Percentiles rank a stretch among this genome's conserved stretches.
phyloP scores from a whole-genome alignment of 805 yeast genomes.

The Soucietia sequanensis region DNA sequence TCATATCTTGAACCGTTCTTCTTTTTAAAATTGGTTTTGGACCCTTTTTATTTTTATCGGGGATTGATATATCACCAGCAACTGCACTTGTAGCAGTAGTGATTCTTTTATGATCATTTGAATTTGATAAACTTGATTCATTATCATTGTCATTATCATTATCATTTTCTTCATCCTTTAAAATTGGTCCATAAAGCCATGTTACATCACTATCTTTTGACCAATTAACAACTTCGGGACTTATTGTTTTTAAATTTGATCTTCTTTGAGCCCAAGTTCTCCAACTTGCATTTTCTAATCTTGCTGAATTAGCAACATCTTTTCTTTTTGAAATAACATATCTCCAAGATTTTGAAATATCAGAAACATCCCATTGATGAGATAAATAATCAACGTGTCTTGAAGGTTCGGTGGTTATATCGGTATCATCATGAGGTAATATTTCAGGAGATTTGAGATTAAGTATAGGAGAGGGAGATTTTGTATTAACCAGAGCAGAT shows the following conservation, averaged over 20 bases:
- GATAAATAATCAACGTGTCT: constrained; percentile 93
- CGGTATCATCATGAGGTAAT: constrained; percentile 81
- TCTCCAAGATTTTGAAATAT: constrained; percentile 93
- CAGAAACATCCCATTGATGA: constrained; percentile 93
- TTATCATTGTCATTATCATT: constrained; percentile 15
- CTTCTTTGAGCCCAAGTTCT: constrained; percentile 91
- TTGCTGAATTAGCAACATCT: constrained; percentile 65
- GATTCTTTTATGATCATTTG: constrained; percentile 9
- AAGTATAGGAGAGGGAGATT: constrained; percentile 9
- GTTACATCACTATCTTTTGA: constrained; percentile 95
- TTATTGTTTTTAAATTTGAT: constrained; percentile 65
- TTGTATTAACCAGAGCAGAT: constrained; percentile 1
- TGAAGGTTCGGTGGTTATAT: constrained; percentile 74
- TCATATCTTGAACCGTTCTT: constrained; percentile 78
- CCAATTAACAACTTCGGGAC: constrained; percentile 95
- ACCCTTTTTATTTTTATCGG: constrained; percentile 24
- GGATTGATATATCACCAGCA: constrained; percentile 45
- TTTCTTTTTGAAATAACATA: constrained; percentile 81
- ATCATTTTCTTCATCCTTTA: constrained; percentile 41
- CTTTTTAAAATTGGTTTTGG: constrained; percentile 87
- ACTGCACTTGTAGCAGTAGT: constrained; percentile 42
- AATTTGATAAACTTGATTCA: too few relatives aligned
- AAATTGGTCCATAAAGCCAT: constrained; percentile 94
- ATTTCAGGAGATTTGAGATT: constrained; percentile 29
- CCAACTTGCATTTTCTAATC: constrained; percentile 70